Base-by-base conservation (phyloP, 305 asterid genomes). In the Ilex paraguariensis region DNA sequence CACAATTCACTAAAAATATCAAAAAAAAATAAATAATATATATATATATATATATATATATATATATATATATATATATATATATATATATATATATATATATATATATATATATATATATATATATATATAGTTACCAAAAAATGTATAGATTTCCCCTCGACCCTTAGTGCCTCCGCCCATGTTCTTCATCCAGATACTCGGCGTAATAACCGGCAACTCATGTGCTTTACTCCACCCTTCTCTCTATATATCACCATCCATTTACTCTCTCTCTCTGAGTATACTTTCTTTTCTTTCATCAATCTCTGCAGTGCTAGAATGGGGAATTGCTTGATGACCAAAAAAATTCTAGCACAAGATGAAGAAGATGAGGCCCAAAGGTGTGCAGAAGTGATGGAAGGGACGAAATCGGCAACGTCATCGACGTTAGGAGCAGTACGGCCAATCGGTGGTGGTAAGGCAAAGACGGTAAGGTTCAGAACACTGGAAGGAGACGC, bases 321-420 rank as follows among this genome's bases (percentile, higher is more conserved):
- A 21, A 74, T 75, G 79, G 79, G 79, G 50, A 75, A 75, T 59
- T 66, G 79, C 76, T 48, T 75, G 50, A 65, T 36, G 13, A 70
- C 57, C 8, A 67, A 64, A 66, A 30, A 31, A 21, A 11, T 61
- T 62, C 31, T 16, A 45, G 59, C 15, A 42, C 62, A 52, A 60
- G 54, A 65, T 49, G 59, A 49, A 39, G 58, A 53, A 49, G 31
- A 13, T 36, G 60, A 67, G 59, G 11, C 60, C 28, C 28, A 21
- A 21, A 21, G 28, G 28, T 1, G 28, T 1, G 66, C 45, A 49
- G 46, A 40, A 17, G 28, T 32, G 50, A 21, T 16, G 45, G 28
- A 55, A 15, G 6, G 48, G 40, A 15, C 56, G 54, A 31, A 2
- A 45, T 31, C 13, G 3, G 17, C 33, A 1, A 3, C 3, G 13